phyloP scores from a whole-genome alignment of 2,329 filamentous ascomycete genomes.

The Elsinoe perseae region DNA sequence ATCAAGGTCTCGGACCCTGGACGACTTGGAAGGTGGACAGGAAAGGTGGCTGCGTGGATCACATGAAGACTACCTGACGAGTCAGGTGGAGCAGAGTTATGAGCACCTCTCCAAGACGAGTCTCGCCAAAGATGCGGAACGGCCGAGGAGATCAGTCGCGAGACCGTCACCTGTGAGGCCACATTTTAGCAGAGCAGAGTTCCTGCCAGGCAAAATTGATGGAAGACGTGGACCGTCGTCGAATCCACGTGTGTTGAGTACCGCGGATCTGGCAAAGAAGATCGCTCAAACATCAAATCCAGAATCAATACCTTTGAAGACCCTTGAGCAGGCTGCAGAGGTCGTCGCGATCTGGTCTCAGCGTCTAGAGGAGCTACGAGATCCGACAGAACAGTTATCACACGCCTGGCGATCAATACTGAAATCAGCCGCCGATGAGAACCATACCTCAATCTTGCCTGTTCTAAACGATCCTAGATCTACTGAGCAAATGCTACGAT shows the following conservation, averaged over 20 bases:
- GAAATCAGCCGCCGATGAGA: not conserved
- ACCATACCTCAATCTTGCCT: not conserved
- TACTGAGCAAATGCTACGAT: not conserved
- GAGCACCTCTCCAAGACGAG: not conserved
- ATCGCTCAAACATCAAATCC: not conserved
- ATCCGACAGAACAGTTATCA: not conserved
- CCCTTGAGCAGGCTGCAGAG: not conserved
- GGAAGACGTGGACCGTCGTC: not conserved
- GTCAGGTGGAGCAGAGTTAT: constrained; percentile 12
- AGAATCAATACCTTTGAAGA: not conserved
- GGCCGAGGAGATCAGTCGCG: not conserved
- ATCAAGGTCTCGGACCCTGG: not conserved
- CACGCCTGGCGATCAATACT: not conserved
- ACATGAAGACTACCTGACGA: constrained; percentile 6
- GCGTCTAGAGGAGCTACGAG: not conserved
- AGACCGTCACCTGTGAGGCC: not conserved
- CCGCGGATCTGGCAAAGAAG: not conserved
- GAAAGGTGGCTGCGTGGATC: not conserved
- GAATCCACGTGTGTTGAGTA: not conserved
- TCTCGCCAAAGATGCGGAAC: not conserved
- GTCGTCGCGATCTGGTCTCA: not conserved
- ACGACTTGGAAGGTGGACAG: not conserved
- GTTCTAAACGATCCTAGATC: not conserved
- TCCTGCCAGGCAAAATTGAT: not conserved
- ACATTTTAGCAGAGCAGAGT: not conserved